These are phyloP conservation scores for Zasmidium citrigriseum DNA, from an alignment of 2,329 filamentous ascomycete species.

Conservation along the genomic window DNA sequence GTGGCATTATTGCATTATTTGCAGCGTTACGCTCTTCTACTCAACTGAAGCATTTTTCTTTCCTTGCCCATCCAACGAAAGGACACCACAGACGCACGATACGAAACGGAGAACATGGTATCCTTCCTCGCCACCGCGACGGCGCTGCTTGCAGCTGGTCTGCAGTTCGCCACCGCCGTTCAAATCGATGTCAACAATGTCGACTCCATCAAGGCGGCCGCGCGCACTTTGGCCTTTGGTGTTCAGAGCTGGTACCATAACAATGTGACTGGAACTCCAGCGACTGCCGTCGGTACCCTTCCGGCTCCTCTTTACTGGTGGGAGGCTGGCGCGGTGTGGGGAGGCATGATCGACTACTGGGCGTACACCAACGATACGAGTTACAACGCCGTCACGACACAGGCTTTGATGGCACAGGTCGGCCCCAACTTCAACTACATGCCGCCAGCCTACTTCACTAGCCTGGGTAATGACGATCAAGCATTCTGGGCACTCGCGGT, in stretches of 20 bases:
- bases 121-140: constrained; percentile 8
- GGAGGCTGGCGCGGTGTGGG: constrained; percentile 45
- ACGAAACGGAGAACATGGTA: constrained; percentile 13
- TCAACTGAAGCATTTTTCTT: background rate
- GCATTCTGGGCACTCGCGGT: constrained; percentile 85
- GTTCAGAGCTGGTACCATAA: constrained; percentile 38
- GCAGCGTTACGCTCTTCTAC: background rate
- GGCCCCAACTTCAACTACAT: constrained; percentile 47
- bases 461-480: constrained; percentile 57
- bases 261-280: constrained; percentile 33
- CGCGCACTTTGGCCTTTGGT: constrained; percentile 33
- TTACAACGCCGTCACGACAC: constrained; percentile 44
- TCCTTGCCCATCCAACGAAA: background rate
- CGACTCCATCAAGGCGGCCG: constrained; percentile 36
- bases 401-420: constrained; percentile 45
- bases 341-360: constrained; percentile 45
- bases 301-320: constrained; percentile 51
- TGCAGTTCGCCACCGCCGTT: constrained; percentile 16
- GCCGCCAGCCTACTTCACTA: constrained; percentile 37
- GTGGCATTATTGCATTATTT: constrained; percentile 2
- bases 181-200: constrained; percentile 22
- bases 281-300: constrained; percentile 40
- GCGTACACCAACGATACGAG: constrained; percentile 48
- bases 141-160: constrained; percentile 10
- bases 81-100: background rate